A percentile compares a stretch with the other conserved stretches of the same genome.
Conservation (phyloP, 139 green algal genomes). For the Tetraselmis striata region DNA sequence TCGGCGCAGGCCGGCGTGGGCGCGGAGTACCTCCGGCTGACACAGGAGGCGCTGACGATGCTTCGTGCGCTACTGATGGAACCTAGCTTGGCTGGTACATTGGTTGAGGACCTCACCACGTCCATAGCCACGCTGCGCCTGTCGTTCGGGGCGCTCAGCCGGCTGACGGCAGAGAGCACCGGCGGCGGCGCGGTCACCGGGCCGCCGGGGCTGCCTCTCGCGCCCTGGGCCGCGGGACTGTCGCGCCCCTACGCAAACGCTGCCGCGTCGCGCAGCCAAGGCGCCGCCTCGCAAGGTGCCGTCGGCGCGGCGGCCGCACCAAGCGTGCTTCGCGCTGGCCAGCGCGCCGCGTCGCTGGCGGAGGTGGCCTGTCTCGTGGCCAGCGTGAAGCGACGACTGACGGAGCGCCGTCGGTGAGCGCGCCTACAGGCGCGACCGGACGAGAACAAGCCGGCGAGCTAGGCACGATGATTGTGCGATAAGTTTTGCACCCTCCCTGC, state of each 20-base stretch:
- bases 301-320: background rate
- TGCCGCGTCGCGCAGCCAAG: background rate
- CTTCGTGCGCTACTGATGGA: background rate
- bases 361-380: background rate
- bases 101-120: background rate
- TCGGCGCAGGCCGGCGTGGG: background rate
- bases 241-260: background rate
- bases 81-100: background rate
- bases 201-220: background rate
- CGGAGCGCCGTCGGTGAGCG: background rate
- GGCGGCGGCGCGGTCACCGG: too few relatives aligned
- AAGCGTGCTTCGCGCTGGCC: background rate
- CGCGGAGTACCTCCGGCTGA: background rate
- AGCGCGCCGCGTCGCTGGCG: background rate
- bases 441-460: too few relatives aligned
- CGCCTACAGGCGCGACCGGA: too few relatives aligned
- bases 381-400: background rate
- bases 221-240: background rate
- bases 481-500: too few relatives aligned
- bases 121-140: background rate
- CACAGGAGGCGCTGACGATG: background rate
- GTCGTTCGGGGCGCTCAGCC: background rate
- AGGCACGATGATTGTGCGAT: too few relatives aligned
- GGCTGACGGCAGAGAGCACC: background rate
- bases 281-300: background rate